phyloP scores from a whole-genome alignment of 2,329 filamentous ascomycete species.

The Trichoderma atrobrunneum region DNA sequence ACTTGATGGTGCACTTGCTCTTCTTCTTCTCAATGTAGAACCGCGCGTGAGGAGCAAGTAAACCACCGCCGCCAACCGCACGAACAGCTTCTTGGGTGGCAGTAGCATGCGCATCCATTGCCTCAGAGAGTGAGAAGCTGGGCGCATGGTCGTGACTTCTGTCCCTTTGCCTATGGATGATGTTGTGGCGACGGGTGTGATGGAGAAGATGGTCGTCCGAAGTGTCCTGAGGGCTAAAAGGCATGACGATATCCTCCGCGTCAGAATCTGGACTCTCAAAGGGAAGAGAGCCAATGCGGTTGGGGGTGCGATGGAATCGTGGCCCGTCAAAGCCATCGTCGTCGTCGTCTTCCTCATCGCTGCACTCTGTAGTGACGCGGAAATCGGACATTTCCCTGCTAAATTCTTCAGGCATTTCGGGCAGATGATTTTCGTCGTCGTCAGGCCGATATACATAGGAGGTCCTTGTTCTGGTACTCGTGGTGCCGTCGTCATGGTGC shows the following conservation, averaged over 20 bases:
- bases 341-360: constrained; percentile 56
- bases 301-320: constrained; percentile 42
- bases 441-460: constrained; percentile 41
- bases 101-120: constrained; percentile 47
- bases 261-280: constrained; percentile 50
- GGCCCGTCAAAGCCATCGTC: constrained; percentile 26
- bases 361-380: constrained; percentile 57
- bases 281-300: constrained; percentile 53
- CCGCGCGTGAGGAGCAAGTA: constrained; percentile 70
- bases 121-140: constrained; percentile 32
- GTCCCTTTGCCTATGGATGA: constrained; percentile 22
- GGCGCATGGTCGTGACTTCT: constrained; percentile 22
- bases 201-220: constrained; percentile 27
- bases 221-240: constrained; percentile 29
- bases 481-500: constrained; percentile 51
- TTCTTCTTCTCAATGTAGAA: constrained; percentile 83
- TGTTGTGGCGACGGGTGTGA: constrained; percentile 27
- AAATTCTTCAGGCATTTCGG: constrained; percentile 58
- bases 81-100: constrained; percentile 56
- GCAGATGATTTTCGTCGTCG: constrained; percentile 45
- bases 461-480: constrained; percentile 46
- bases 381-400: constrained; percentile 47
- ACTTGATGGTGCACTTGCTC: constrained; percentile 81
- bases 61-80: constrained; percentile 55
- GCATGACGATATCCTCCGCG: constrained; percentile 30